These are phyloP conservation scores for Senna tora DNA, from an alignment of 306 rosid species.

Conservation along the genomic window DNA sequence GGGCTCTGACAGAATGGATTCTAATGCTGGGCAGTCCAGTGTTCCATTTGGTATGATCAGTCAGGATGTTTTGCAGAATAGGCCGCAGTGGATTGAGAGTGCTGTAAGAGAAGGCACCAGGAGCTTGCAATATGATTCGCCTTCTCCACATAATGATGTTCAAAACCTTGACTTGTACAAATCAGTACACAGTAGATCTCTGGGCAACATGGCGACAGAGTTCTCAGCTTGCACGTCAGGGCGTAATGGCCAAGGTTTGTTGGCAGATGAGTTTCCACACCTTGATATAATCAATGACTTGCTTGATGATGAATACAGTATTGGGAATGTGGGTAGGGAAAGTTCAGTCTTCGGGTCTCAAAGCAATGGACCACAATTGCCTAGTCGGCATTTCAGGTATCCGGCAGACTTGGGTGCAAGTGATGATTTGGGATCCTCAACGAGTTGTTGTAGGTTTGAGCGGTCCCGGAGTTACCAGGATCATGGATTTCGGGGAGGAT, in stretches of 20 bases:
- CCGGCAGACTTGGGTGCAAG: slow-evolving; percentile 67
- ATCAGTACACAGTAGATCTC: slow-evolving; percentile 55
- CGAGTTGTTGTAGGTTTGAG: slow-evolving; percentile 83
- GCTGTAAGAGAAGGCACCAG: slow-evolving; percentile 63
- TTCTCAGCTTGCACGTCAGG: slow-evolving; percentile 68
- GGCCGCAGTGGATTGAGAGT: slow-evolving; percentile 70
- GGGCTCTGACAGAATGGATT: slow-evolving; percentile 67
- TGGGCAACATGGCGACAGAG: slow-evolving; percentile 52
- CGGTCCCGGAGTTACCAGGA: slow-evolving; percentile 80
- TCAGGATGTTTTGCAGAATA: slow-evolving; percentile 63
- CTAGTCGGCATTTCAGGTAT: slow-evolving; percentile 73
- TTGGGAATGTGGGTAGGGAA: slow-evolving; percentile 45
- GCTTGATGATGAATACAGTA: slow-evolving; percentile 78
- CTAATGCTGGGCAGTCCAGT: slow-evolving; percentile 52
- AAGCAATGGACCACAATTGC: slow-evolving; percentile 54
- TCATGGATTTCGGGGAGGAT: slow-evolving; percentile 63
- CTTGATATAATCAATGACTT: slow-evolving; percentile 95
- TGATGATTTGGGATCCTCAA: slow-evolving; percentile 66
- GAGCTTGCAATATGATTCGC: slow-evolving; percentile 54
- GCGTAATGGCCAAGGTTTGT: slow-evolving; percentile 68
- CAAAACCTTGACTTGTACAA: slow-evolving; percentile 66
- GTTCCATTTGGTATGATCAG: slow-evolving; percentile 57
- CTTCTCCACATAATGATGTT: slow-evolving; percentile 53
- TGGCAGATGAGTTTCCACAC: slow-evolving; percentile 91
- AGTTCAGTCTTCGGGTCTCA: slow-evolving; percentile 49